These are phyloP conservation scores for Pyrenochaeta sp. DNA, from an alignment of 2,329 filamentous ascomycete genomes.

Conservation along the genomic window DNA sequence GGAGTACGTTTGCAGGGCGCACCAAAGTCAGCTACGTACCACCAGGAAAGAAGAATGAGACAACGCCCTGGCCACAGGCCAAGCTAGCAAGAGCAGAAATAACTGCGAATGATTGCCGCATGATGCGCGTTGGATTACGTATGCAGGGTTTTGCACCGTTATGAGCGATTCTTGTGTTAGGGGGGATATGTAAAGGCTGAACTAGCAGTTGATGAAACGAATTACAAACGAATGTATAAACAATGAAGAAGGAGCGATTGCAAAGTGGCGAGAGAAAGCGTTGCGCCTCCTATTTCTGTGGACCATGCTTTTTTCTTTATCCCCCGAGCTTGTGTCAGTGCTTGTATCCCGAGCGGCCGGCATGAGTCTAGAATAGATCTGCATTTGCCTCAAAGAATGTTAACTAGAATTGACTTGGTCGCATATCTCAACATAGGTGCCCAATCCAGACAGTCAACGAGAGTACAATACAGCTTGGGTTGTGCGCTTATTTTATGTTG, in stretches of 20 bases:
- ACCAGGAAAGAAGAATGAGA: slow-evolving; percentile 34
- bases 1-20: not conserved
- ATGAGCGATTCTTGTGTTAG: too few species aligned
- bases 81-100: slow-evolving; percentile 27
- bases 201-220: not conserved
- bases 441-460: not conserved
- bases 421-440: not conserved
- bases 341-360: slow-evolving; percentile 15
- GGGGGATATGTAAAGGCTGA: not conserved
- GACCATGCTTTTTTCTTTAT: slow-evolving; percentile 6
- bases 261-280: too few species aligned
- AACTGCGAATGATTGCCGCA: slow-evolving; percentile 33
- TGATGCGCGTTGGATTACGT: slow-evolving; percentile 4
- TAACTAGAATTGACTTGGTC: not conserved
- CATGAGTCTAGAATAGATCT: not conserved
- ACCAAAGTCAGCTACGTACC: slow-evolving; percentile 15
- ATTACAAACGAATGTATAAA: slow-evolving; percentile 10
- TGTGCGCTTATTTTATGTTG: too few species aligned
- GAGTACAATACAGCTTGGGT: not conserved
- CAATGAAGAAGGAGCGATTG: slow-evolving; percentile 4
- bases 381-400: not conserved
- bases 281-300: slow-evolving; percentile 6
- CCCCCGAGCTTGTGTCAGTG: slow-evolving; percentile 14
- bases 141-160: too few species aligned
- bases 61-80: slow-evolving; percentile 22